Percentiles rank a stretch among this genome's conserved stretches.
Conservation (phyloP, 768 basidiomycete species). For the Leucosporidium yakuticum region DNA sequence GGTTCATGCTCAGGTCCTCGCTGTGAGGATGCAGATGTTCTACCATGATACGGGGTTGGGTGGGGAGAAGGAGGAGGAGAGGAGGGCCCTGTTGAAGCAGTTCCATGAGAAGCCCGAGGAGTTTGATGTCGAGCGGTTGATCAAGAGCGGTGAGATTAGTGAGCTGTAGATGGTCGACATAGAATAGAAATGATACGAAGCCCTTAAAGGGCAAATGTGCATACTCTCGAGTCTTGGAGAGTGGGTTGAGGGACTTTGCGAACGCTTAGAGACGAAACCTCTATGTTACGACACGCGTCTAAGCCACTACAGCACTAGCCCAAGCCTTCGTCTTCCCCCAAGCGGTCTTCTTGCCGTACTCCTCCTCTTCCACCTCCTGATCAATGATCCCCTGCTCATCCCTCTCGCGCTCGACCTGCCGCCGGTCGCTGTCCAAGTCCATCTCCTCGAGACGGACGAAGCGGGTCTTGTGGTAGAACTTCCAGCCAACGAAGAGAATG, state of each 20-base stretch:
- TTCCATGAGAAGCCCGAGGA: constrained; percentile 74
- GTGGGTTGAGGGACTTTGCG: too few species aligned
- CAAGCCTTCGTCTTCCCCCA: too few species aligned
- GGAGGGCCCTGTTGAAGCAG: constrained; percentile 54
- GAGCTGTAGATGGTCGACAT: neutral
- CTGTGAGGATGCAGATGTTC: constrained; percentile 74
- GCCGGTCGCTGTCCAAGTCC: neutral
- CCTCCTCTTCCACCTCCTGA: too few species aligned
- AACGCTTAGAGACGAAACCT: too few species aligned
- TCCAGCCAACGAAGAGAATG: neutral
- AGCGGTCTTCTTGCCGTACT: too few species aligned
- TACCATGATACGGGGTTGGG: constrained; percentile 50
- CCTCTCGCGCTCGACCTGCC: constrained; percentile 1
- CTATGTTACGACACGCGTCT: too few species aligned
- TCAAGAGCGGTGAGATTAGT: constrained; percentile 46
- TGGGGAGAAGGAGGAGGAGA: constrained; percentile 43
- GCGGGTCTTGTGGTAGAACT: neutral
- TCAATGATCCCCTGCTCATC: neutral
- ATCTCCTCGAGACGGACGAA: too few species aligned
- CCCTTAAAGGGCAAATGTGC: too few species aligned
- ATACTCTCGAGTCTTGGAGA: too few species aligned
- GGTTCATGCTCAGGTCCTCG: constrained; percentile 75
- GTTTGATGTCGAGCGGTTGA: constrained; percentile 75
- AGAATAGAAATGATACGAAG: too few species aligned
- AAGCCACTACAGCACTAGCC: too few species aligned